Evolutionary conservation across 345 rosid species (phyloP), one percentile per base, ranked within the genome.

Genomic region (Combretum micranthum): DNA sequence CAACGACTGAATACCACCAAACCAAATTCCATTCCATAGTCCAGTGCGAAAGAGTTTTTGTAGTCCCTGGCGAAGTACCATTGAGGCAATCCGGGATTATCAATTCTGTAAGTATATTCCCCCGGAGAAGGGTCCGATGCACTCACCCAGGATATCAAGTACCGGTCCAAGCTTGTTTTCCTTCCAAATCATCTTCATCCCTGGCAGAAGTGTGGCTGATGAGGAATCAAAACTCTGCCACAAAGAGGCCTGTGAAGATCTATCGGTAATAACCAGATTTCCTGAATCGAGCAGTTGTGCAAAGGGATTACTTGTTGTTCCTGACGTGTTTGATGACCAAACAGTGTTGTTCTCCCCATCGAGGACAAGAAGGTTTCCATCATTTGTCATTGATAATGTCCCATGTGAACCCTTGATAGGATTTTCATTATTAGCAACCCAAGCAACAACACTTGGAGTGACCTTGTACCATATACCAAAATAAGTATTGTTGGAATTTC

Each of bases 181-280:
- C 52, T 57, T 23, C 84, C 75, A 61, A 22, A 67, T 72, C 2
- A 76, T 10, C 39, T 73, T 80, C 84, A 76, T 80, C 42, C 65
- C 81, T 3, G 75, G 73, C 17, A 80, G 55, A 45, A 76, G 15
- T 15, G 75, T 76, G 55, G 73, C 68, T 0, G 75, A 65, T 14
- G 78, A 81, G 13, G 63, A 2, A 59, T 76, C 84, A 44, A 79
- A 79, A 56, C 90, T 83, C 64, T 83, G 78, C 90, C 90, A 83
- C 3, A 67, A 4, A 0, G 6, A 59, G 17, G 0, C 16, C 10
- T 58, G 59, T n/a, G 59, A 54, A 52, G 42, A 56, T 0, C 44
- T 58, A 2, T 62, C 72, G 51, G 50, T 64, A 20, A 84, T 46
- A 37, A 76, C 80, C 9, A 84, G 59, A 62, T 84, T 70, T 7